Conservation (phyloP, 371 early-diverging fungal species). For the Mucor mucedo region DNA sequence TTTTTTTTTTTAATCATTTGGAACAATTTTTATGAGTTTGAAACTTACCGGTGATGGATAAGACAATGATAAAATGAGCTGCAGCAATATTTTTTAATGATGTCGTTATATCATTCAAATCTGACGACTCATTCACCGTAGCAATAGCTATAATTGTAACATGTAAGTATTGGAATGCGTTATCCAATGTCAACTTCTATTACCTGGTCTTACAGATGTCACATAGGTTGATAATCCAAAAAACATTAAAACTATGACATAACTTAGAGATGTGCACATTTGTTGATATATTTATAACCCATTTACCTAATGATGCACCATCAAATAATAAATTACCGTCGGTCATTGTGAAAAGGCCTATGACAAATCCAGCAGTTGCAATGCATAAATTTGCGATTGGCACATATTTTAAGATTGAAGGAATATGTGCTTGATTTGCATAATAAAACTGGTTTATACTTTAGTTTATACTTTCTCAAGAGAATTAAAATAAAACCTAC, state of each 20-base stretch:
- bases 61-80: conserved; percentile 52
- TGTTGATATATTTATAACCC: background rate
- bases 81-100: conserved; percentile 50
- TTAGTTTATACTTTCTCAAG: background rate
- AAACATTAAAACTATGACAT: conserved; percentile 37
- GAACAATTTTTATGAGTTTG: background rate
- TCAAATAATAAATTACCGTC: conserved; percentile 52
- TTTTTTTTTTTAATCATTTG: no score
- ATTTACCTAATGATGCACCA: conserved; percentile 53
- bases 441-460: conserved; percentile 38
- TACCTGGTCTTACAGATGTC: conserved; percentile 51
- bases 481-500: conserved; percentile 25
- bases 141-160: conserved; percentile 1
- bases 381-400: conserved; percentile 49
- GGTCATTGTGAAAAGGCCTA: conserved; percentile 47
- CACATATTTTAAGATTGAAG: conserved; percentile 47
- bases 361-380: conserved; percentile 47
- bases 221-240: conserved; percentile 47
- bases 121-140: conserved; percentile 6
- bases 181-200: background rate
- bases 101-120: conserved; percentile 1
- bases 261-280: background rate
- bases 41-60: conserved; percentile 38
- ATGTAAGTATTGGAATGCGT: background rate
- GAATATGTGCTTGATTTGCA: conserved; percentile 43